Percentiles rank a stretch among this genome's conserved stretches.
These are phyloP conservation scores for Prinsepia uniflora DNA, from an alignment of 306 rosid species.

Conservation along the genomic window DNA sequence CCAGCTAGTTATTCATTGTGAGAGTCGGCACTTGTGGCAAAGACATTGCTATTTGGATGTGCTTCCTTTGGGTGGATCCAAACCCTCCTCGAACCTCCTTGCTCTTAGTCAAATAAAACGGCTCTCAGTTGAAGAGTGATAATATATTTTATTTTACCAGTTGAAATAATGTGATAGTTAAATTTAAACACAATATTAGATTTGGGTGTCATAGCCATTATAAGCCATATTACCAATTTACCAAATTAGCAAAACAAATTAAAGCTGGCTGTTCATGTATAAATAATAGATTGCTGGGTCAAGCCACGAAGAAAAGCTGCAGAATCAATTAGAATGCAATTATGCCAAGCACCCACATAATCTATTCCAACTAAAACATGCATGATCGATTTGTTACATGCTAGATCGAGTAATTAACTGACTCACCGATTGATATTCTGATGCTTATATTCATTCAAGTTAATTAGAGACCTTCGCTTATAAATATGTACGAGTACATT, in stretches of 20 bases:
- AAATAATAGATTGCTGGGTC: background rate
- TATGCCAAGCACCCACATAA: background rate
- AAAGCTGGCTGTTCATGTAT: background rate
- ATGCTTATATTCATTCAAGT: background rate
- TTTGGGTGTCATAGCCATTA: background rate
- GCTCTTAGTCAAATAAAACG: slow-evolving; percentile 28
- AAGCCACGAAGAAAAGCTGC: background rate
- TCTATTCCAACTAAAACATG: background rate
- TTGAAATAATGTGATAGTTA: background rate
- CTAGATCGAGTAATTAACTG: background rate
- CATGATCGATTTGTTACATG: background rate
- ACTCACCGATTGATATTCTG: background rate
- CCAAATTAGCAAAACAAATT: background rate
- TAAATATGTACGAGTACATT: too few species aligned
- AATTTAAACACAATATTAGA: background rate
- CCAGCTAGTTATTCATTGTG: background rate
- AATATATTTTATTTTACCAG: background rate
- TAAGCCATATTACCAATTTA: background rate
- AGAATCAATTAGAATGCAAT: background rate
- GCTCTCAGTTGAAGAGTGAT: slow-evolving; percentile 3
- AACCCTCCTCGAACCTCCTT: background rate
- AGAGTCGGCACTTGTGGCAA: slow-evolving; percentile 7
- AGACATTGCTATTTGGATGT: background rate
- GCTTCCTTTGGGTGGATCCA: slow-evolving; percentile 13
- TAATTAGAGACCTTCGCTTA: background rate